Evolutionary conservation across 148 eudicot genomes (phyloP).

Genomic region (Vaccinium macrocarpon): DNA sequence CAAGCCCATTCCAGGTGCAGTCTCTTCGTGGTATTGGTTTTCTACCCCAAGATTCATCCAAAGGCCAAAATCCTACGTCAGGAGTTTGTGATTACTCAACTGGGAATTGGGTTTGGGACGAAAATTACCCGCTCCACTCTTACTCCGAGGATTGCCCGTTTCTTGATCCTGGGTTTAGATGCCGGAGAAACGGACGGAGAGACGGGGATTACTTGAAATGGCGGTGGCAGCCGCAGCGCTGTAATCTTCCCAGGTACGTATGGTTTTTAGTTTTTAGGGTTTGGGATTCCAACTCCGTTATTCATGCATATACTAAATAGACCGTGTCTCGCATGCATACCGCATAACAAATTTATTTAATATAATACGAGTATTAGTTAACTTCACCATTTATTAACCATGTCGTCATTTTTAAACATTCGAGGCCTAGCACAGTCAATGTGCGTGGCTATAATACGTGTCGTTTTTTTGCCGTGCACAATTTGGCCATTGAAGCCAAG

Average conservation of each 20-base stretch:
- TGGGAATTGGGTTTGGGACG: constrained; percentile 73
- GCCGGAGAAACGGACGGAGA: constrained; percentile 54
- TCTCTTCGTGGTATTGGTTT: constrained; percentile 16
- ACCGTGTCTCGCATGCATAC: too few species aligned
- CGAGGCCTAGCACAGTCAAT: too few species aligned
- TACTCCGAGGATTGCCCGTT: constrained; percentile 67
- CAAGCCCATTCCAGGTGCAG: constrained; percentile 28
- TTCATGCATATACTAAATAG: background rate
- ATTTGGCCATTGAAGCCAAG: too few species aligned
- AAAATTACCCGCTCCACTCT: constrained; percentile 18
- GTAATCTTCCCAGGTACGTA: constrained; percentile 70
- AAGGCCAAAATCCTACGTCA: background rate
- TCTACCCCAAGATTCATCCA: constrained; percentile 13
- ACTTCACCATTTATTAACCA: too few species aligned
- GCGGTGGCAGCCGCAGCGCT: constrained; percentile 66
- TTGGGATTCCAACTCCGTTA: background rate
- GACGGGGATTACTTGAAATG: constrained; percentile 59
- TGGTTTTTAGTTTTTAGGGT: background rate
- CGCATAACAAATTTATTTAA: too few species aligned
- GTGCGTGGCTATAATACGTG: too few species aligned
- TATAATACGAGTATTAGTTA: too few species aligned
- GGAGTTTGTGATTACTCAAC: constrained; percentile 49
- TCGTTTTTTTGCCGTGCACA: too few species aligned
- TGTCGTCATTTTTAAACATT: too few species aligned
- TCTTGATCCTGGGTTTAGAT: constrained; percentile 73